Conservation (phyloP, 2,329 filamentous ascomycete species). For the Phoma sp. region DNA sequence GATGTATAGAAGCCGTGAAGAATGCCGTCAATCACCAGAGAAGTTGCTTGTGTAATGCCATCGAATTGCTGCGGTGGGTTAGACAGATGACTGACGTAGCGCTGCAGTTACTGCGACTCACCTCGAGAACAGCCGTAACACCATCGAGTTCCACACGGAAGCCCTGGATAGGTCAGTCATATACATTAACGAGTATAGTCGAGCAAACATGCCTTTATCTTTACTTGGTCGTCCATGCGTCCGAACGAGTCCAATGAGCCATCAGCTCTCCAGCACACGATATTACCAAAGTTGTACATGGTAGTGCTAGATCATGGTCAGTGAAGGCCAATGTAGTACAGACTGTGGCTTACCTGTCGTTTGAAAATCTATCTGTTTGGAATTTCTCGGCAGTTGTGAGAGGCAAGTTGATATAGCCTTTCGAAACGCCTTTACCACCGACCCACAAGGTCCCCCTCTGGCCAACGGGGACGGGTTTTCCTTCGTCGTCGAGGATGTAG, state of each 20-base stretch:
- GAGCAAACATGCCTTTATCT: slow-evolving; percentile 55
- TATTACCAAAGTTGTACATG: slow-evolving; percentile 68
- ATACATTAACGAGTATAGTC: not conserved
- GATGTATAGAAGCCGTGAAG: slow-evolving; percentile 61
- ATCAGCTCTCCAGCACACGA: slow-evolving; percentile 61
- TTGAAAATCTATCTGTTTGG: slow-evolving; percentile 59
- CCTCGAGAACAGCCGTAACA: slow-evolving; percentile 51
- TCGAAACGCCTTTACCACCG: slow-evolving; percentile 61
- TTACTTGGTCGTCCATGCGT: slow-evolving; percentile 66
- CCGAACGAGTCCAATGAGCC: slow-evolving; percentile 63
- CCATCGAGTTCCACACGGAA: slow-evolving; percentile 68
- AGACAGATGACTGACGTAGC: not conserved
- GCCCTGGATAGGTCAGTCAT: slow-evolving; percentile 43
- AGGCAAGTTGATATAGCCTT: slow-evolving; percentile 62
- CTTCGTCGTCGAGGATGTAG: slow-evolving; percentile 60
- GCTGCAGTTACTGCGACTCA: not conserved
- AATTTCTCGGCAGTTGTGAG: slow-evolving; percentile 60
- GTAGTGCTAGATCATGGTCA: slow-evolving; percentile 31
- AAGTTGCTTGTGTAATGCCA: slow-evolving; percentile 57
- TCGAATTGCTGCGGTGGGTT: slow-evolving; percentile 44
- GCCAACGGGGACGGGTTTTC: slow-evolving; percentile 56
- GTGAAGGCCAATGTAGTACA: not conserved
- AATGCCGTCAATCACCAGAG: slow-evolving; percentile 55
- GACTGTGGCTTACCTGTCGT: slow-evolving; percentile 54
- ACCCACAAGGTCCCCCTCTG: slow-evolving; percentile 63